Percentiles rank a stretch among this genome's conserved stretches.
Evolutionary conservation across 2,329 filamentous ascomycete species (phyloP).

Genomic region (Xylariales sp.): DNA sequence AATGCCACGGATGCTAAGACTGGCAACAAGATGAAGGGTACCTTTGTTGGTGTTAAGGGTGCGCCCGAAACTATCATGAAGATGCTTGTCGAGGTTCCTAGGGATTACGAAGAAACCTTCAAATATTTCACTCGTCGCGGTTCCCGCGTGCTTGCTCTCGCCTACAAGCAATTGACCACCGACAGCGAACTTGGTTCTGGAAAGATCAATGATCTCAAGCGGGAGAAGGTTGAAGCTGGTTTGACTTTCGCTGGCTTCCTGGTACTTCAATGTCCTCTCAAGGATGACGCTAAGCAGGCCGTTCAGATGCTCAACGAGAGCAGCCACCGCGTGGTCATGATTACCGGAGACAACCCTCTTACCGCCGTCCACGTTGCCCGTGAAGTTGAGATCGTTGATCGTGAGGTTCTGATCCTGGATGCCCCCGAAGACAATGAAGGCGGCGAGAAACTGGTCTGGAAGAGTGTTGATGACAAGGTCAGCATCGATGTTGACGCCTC

Average conservation of each 20-base stretch:
- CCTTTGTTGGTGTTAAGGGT: conserved; percentile 93
- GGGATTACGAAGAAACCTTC: conserved; percentile 94
- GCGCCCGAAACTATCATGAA: conserved; percentile 95
- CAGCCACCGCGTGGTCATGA: conserved; percentile 98
- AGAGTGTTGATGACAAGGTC: conserved; percentile 86
- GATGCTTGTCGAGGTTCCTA: conserved; percentile 78
- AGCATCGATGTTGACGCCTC: conserved; percentile 81
- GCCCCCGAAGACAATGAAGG: conserved; percentile 84
- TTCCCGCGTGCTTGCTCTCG: conserved; percentile 87
- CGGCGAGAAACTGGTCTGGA: conserved; percentile 83
- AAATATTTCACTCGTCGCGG: conserved; percentile 97
- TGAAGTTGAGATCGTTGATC: conserved; percentile 95
- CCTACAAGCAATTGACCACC: conserved; percentile 83
- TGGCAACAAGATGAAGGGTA: conserved; percentile 73
- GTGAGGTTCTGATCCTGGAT: conserved; percentile 90
- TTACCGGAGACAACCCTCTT: conserved; percentile 95
- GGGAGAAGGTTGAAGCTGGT: conserved; percentile 82
- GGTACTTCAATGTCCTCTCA: conserved; percentile 90
- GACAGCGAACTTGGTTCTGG: conserved; percentile 77
- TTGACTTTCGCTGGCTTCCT: conserved; percentile 92
- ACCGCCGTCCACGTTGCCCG: conserved; percentile 94
- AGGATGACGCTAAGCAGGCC: conserved; percentile 90
- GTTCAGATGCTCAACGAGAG: conserved; percentile 98
- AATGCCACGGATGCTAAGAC: conserved; percentile 66
- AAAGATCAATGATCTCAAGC: conserved; percentile 89